Percentiles rank a stretch among this genome's conserved stretches.
Evolutionary conservation across 768 basidiomycete genomes (phyloP).

Genomic region (Piloderma croceum): DNA sequence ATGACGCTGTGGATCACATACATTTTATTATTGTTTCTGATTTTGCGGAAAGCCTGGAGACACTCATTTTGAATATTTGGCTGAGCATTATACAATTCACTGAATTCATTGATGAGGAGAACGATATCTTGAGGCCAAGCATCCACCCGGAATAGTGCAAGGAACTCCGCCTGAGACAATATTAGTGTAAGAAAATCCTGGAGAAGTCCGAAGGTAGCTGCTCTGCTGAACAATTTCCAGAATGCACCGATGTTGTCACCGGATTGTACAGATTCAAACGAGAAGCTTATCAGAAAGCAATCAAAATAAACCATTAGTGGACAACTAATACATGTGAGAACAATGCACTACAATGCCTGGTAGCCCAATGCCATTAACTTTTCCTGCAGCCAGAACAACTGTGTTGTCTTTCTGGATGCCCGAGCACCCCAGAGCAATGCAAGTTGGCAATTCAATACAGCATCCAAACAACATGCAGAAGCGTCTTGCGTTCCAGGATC

Average conservation of each 20-base stretch:
- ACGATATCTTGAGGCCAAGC: slow-evolving; percentile 6
- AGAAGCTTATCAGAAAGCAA: slow-evolving; percentile 5
- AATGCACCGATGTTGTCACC: neutral
- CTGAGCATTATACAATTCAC: slow-evolving; percentile 4
- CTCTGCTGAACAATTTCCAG: slow-evolving; percentile 9
- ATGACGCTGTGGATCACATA: slow-evolving; percentile 7
- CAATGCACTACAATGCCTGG: slow-evolving; percentile 8
- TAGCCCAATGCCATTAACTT: slow-evolving; percentile 3
- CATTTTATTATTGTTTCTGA: slow-evolving; percentile 1
- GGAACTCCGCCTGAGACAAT: slow-evolving; percentile 6
- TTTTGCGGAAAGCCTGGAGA: slow-evolving; percentile 8
- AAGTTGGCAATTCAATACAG: slow-evolving; percentile 4
- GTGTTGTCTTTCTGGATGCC: slow-evolving; percentile 12
- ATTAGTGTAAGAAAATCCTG: slow-evolving; percentile 3
- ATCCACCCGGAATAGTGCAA: slow-evolving; percentile 2
- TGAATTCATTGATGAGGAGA: slow-evolving; percentile 14
- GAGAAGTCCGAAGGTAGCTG: slow-evolving; percentile 1
- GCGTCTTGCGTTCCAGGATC: slow-evolving; percentile 9
- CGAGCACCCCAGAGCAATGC: slow-evolving; percentile 9
- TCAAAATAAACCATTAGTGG: slow-evolving; percentile 3
- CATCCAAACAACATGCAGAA: slow-evolving; percentile 6
- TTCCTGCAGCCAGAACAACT: slow-evolving; percentile 5
- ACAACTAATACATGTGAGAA: slow-evolving; percentile 1
- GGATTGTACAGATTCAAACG: slow-evolving; percentile 5
- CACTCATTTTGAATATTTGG: slow-evolving; percentile 3